Evolutionary conservation across 208 protist species (phyloP).

Genomic region (Trypanosomatidae sp.): DNA sequence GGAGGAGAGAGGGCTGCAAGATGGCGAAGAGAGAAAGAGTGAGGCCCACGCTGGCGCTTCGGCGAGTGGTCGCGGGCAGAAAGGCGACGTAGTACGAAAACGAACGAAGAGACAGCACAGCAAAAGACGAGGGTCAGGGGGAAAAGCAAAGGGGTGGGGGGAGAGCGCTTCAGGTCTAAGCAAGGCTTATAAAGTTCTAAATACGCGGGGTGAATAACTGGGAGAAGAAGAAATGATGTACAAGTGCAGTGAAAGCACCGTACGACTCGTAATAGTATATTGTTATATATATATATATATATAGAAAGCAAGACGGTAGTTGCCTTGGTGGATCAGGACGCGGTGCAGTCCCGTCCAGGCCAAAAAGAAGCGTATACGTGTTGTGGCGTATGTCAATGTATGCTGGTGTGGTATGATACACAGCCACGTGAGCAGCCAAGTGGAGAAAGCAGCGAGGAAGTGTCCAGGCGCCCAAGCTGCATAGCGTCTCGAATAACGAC

Average conservation of each 20-base stretch:
- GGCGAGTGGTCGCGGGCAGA: not conserved
- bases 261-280: not conserved
- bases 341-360: not conserved
- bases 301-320: too few species aligned
- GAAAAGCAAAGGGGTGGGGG: not conserved
- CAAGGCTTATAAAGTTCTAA: too few species aligned
- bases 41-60: not conserved
- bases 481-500: not conserved
- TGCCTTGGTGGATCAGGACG: not conserved
- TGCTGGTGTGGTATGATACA: not conserved
- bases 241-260: not conserved
- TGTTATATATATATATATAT: too few species aligned
- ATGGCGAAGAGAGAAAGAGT: too few species aligned
- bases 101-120: not conserved
- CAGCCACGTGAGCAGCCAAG: not conserved
- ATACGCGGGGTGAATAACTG: not conserved
- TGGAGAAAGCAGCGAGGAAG: not conserved
- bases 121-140: not conserved
- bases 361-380: not conserved
- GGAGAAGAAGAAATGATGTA: not conserved
- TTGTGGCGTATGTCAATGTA: not conserved
- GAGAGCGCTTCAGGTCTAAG: not conserved
- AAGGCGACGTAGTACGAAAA: not conserved
- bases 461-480: not conserved
- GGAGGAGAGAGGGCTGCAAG: not conserved